These are phyloP conservation scores for Colletotrichum viniferum DNA, from an alignment of 2,329 filamentous ascomycete genomes.

Conservation along the genomic window DNA sequence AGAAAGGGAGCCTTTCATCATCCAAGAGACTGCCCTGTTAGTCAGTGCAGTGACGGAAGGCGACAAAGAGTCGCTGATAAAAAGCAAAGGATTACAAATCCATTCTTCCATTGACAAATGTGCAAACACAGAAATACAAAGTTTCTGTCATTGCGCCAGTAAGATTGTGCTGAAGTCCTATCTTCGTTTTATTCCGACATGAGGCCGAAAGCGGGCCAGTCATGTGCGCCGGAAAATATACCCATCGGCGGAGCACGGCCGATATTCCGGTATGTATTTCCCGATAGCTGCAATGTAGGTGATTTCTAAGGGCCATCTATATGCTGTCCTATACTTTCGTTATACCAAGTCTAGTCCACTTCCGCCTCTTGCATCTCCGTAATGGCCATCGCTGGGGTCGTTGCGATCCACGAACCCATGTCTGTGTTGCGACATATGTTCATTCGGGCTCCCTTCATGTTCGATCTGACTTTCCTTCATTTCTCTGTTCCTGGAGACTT, in stretches of 20 bases:
- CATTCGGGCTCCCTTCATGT: not conserved
- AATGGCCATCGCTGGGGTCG: not conserved
- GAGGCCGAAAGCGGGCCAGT: not conserved
- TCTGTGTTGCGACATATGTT: not conserved
- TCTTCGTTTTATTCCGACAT: not conserved
- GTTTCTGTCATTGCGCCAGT: not conserved
- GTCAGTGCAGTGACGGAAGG: not conserved
- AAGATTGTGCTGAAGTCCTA: not conserved
- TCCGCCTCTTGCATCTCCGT: not conserved
- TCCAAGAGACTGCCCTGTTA: not conserved
- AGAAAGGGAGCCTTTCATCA: not conserved
- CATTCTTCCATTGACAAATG: not conserved
- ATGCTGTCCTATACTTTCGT: not conserved
- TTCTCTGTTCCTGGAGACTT: not conserved
- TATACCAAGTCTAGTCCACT: not conserved
- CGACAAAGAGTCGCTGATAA: not conserved
- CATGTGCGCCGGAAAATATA: not conserved
- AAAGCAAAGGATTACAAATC: not conserved
- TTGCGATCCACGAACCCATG: not conserved
- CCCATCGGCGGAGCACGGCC: not conserved
- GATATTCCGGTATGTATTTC: not conserved
- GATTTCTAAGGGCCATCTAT: not conserved
- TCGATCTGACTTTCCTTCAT: not conserved
- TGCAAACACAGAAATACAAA: accelerated
- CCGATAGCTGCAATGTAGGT: not conserved